phyloP scores from a whole-genome alignment of 306 rosid species.

The Sechiopsis laciniata region DNA sequence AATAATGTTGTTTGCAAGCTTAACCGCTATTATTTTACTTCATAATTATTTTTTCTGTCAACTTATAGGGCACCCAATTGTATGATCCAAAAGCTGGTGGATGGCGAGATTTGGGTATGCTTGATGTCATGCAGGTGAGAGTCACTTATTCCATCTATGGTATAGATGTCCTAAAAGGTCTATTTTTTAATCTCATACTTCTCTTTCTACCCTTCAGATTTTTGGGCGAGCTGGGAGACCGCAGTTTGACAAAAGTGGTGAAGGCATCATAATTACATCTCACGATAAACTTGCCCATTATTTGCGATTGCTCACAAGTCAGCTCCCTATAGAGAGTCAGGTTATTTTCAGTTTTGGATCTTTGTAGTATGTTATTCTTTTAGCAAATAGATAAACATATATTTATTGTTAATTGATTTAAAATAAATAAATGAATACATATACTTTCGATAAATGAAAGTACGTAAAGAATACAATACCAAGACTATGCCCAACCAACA shows the following conservation, averaged over 20 bases:
- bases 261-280: conserved; percentile 91
- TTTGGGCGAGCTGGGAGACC: conserved; percentile 99
- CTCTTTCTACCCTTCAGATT: conserved; percentile 37
- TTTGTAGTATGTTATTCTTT: not conserved
- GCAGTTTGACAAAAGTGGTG: conserved; percentile 96
- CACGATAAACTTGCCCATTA: conserved; percentile 88
- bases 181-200: not conserved
- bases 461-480: not conserved
- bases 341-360: conserved; percentile 23
- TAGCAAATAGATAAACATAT: not conserved
- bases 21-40: not conserved
- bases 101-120: conserved; percentile 96
- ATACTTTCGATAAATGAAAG: not conserved
- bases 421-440: not conserved
- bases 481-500: conserved; percentile 1
- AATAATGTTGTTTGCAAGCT: not conserved
- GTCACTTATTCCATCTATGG: not conserved
- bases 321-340: conserved; percentile 97
- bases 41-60: not conserved
- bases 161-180: not conserved
- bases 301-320: conserved; percentile 81
- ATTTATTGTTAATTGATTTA: not conserved
- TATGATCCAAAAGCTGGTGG: conserved; percentile 99
- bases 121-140: conserved; percentile 94
- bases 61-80: conserved; percentile 76